Base-by-base conservation (phyloP, 1,284 basidiomycete genomes). In the Thecaphora thlaspeos region DNA sequence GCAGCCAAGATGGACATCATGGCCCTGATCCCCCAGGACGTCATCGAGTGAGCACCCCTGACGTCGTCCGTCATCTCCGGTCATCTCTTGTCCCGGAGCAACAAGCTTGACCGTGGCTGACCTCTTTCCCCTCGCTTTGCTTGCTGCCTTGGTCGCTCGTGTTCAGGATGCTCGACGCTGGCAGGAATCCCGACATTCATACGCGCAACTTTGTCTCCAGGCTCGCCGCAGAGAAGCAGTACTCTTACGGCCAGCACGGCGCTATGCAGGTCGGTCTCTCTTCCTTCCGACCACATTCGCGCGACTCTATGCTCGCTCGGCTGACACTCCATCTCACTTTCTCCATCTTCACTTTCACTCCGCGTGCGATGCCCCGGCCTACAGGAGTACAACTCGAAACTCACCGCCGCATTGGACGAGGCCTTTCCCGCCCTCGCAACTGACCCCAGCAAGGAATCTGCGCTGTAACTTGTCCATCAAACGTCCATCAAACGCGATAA, bases 181-280 rank as follows among this genome's bases (percentile, higher is more conserved):
- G 75, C 2, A 60, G 73, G 38, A 77, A 77, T 43, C 75, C 74
- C 10, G 75, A 77, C 54, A 67, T 64, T 26, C 71, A 75, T 28
- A 74, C 73, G 9, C 48, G 73, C n/a, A 61, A 66, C 37, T 70
- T 73, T 46, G 50, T 76, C 40, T 67, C 64, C 26, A 55, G 74
- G 12, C 55, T 77, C 30, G 69, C 67, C 15, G 64, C 58, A 47
- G 74, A 77, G 55, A 77, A 76, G 40, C 75, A 77, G 61, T 73
- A 74, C 45, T 69, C 74, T 43, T 51, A 63, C 14, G 74, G 72
- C 2, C 73, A 74, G 47, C 60, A 68, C 44, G 34, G 10, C 14
- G 63, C 59, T 15, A 44, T 66, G 28, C 44, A 58, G 34, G 41
- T 43, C 8, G 9, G 41, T 30, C 26, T 3, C 4, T 9, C 12